Evolutionary conservation across 2,329 filamentous ascomycete species (phyloP), one percentile per base, ranked within the genome.

Genomic region (Phaeomoniella chlamydospora): DNA sequence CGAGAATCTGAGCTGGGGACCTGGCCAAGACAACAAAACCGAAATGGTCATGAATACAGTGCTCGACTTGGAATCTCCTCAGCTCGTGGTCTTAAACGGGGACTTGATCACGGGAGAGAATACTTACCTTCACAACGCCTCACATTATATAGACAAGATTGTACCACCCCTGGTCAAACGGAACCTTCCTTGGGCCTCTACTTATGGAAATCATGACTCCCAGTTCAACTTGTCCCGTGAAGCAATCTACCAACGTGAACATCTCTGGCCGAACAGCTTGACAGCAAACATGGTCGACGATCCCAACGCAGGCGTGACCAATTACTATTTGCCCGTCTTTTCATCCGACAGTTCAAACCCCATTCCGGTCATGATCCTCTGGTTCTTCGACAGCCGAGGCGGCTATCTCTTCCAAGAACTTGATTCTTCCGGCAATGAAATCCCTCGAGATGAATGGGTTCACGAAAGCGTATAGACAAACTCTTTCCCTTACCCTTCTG

Each of bases 51-150:
- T 83, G 45, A 62, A 65, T 34, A 55, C 59, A 1, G 58, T 83
- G 4, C 63, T 84, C 2, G 61, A 72, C 22, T 53, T 51, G 1
- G 77, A 82, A 39, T 45, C 50, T 0, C 67, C 72, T 0, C 61
- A 73, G 29, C 61, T 84, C 0, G 76, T 79, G 0, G 70, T 84
- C 0, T 53, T 84, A 17, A 84, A 82, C 37, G 79, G 80, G 11
- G 80, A 84, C 45, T 60, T 84, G 3, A 75, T 81, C 37, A 79
- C 77, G 0, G 77, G 79, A 29, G 77, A 83, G 39, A 73, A 75
- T 38, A 67, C 66, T 0, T 70, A 60, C 40, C 39, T 61, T 3
- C 55, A 67, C 3, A 79, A 79, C 45, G 61, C 63, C 15, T 74
- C 70, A 0, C 45, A 54, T 4, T 76, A 78, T 37, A 39, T 81